Conservation (phyloP, 2,329 filamentous ascomycete genomes). For the Xylaria sp. region DNA sequence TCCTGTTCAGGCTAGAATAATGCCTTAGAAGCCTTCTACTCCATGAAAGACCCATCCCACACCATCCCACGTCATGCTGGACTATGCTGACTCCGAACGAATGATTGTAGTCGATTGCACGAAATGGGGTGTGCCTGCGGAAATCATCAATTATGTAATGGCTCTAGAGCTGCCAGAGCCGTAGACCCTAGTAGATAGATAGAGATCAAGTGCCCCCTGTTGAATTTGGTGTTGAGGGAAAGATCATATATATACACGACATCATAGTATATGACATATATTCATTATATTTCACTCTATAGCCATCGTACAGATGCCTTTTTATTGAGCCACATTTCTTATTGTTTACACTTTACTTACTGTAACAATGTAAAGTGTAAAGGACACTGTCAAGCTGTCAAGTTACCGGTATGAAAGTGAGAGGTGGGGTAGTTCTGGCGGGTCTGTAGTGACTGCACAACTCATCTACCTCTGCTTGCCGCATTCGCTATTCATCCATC, state of each 20-base stretch:
- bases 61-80: background rate
- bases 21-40: background rate
- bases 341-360: background rate
- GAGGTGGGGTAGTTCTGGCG: conserved; percentile 1
- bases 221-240: background rate
- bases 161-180: conserved; percentile 20
- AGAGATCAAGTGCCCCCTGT: background rate
- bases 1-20: background rate
- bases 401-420: background rate
- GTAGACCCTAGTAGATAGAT: background rate
- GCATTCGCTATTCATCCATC: background rate
- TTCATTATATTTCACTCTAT: background rate
- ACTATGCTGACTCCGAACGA: conserved; percentile 2
- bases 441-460: background rate
- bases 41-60: background rate
- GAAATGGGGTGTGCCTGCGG: conserved; percentile 43
- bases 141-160: conserved; percentile 30
- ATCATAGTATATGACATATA: background rate
- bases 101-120: conserved; percentile 45
- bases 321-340: background rate
- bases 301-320: too few relatives aligned
- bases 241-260: background rate
- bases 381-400: background rate
- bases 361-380: background rate
- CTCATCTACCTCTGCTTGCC: background rate